phyloP scores from a whole-genome alignment of 768 basidiomycete genomes.

The Hygrophorus pudorinus region DNA sequence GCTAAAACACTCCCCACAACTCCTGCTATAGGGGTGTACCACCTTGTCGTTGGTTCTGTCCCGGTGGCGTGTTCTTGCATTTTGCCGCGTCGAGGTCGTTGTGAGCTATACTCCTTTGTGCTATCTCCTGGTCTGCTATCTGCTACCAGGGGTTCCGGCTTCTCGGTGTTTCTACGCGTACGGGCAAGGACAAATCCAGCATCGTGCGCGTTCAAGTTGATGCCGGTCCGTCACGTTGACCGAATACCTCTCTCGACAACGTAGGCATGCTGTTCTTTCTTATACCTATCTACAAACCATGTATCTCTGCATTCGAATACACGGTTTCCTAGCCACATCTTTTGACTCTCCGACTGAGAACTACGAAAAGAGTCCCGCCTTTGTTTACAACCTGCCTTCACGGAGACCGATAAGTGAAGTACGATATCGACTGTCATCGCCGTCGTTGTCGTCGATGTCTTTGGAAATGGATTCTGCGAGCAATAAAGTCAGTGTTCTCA shows the following conservation, averaged over 20 bases:
- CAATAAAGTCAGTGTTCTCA: conserved; percentile 38
- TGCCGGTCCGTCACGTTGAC: background rate
- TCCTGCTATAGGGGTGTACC: no score
- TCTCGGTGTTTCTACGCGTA: no score
- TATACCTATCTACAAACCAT: no score
- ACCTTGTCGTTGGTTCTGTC: no score
- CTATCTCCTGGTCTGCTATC: no score
- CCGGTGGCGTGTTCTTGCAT: no score
- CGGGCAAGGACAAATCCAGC: no score
- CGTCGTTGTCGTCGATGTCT: conserved; percentile 32
- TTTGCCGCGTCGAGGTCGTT: no score
- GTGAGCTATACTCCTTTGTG: no score
- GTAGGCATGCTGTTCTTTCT: background rate
- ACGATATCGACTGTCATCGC: conserved; percentile 9
- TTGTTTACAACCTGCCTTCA: conserved; percentile 13
- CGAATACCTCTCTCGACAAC: background rate
- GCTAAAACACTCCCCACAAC: no score
- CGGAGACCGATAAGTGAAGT: conserved; percentile 11
- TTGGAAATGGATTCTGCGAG: conserved; percentile 33
- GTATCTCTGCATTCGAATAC: background rate
- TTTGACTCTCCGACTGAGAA: conserved; percentile 47
- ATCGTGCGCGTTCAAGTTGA: no score
- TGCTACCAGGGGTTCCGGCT: no score
- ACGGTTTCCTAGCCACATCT: conserved; percentile 28
- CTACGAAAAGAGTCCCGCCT: conserved; percentile 11